phyloP scores from a whole-genome alignment of 257 asterid species.

The Solanum corneliomulleri region DNA sequence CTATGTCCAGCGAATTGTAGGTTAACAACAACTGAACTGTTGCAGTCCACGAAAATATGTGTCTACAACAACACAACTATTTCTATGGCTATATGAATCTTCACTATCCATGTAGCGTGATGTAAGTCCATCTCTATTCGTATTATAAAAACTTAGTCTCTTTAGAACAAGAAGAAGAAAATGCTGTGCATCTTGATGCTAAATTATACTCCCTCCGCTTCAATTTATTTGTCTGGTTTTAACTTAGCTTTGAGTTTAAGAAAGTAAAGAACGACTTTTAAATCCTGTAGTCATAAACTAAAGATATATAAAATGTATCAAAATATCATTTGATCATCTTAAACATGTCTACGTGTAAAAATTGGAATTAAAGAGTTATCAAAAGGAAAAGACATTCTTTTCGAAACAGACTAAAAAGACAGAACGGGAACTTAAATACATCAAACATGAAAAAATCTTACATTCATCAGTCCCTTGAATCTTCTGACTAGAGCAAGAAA shows the following conservation, averaged over 20 bases:
- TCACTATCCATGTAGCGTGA: background rate
- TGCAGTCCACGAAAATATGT: background rate
- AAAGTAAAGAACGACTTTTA: background rate
- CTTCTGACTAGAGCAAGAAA: slow-evolving; percentile 12
- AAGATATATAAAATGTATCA: background rate
- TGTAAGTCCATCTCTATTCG: background rate
- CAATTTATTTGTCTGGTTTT: background rate
- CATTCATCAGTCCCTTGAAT: slow-evolving; percentile 12
- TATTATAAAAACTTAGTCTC: background rate
- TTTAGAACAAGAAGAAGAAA: background rate
- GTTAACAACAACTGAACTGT: background rate
- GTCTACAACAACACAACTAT: background rate
- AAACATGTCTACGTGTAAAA: fast-evolving
- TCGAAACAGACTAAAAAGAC: background rate
- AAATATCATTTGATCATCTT: background rate
- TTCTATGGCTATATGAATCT: background rate
- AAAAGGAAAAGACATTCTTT: background rate
- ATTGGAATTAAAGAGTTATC: background rate
- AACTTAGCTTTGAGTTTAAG: background rate
- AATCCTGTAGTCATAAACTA: background rate
- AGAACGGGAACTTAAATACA: background rate
- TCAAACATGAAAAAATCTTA: background rate
- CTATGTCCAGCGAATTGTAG: background rate
- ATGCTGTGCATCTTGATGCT: background rate
- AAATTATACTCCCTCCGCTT: background rate